Percentiles rank a stretch among this genome's conserved stretches.
Evolutionary conservation across 805 yeast species (phyloP).

Genomic region (Scheffersomyces ergatensis): DNA sequence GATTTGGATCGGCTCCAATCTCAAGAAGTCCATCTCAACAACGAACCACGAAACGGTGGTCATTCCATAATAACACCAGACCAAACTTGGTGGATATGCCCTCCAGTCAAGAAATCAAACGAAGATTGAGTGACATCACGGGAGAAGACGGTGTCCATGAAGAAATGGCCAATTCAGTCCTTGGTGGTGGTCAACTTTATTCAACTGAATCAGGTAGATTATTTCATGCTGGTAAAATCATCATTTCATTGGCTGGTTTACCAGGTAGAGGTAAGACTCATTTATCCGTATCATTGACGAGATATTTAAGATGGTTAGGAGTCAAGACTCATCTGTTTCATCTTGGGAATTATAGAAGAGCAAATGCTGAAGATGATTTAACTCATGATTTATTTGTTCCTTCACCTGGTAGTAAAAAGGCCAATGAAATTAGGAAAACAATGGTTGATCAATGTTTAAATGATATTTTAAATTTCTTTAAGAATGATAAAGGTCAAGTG

Average conservation of each 20-base stretch:
- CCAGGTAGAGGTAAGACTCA: constrained; percentile 97
- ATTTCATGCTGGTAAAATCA: constrained; percentile 93
- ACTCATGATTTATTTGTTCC: constrained; percentile 72
- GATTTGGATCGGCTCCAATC: constrained; percentile 36
- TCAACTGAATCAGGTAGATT: constrained; percentile 89
- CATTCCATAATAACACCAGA: constrained; percentile 34
- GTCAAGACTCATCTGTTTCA: constrained; percentile 91
- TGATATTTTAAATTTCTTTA: constrained; percentile 72
- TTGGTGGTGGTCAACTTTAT: constrained; percentile 71
- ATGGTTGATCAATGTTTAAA: constrained; percentile 61
- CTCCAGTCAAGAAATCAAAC: constrained; percentile 14
- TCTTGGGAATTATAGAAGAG: constrained; percentile 84
- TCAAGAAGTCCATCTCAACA: constrained; percentile 23
- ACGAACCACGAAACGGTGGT: constrained; percentile 42
- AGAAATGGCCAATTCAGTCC: constrained; percentile 1
- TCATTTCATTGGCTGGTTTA: constrained; percentile 84
- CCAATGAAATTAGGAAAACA: constrained; percentile 50
- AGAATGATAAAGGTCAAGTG: constrained; percentile 81
- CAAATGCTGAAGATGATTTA: constrained; percentile 40
- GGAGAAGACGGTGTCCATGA: constrained; percentile 64
- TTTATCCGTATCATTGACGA: constrained; percentile 83
- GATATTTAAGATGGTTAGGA: constrained; percentile 95
- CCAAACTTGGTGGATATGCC: constrained; percentile 39
- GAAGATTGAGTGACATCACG: constrained; percentile 40
- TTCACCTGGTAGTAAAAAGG: constrained; percentile 40